Evolutionary conservation across 768 basidiomycete species (phyloP), one percentile per base, ranked within the genome.

Genomic region (Serendipita indica): DNA sequence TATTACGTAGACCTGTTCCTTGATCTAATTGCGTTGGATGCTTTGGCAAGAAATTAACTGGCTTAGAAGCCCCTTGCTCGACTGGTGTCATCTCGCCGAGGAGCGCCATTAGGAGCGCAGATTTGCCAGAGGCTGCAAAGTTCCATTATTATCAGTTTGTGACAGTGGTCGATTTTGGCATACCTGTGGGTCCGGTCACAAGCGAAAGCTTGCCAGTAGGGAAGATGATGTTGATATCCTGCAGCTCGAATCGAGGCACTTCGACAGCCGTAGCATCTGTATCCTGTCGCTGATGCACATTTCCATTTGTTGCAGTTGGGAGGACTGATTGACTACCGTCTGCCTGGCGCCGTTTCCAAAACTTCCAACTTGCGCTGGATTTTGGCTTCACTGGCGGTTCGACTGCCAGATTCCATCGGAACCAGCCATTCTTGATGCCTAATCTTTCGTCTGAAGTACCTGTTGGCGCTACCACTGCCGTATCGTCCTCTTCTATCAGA

Each of bases 121-220:
- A 62, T 30, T 62, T 58, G 7, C 18, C 34, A 33, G 28, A 3
- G 57, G 32, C 59, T 27, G 20, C 18, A 3, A 18, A 57, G 10
- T 25, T 3, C 18, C 13, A 22, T 14, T 28, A 18, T 49, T 13
- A 27, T 27, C 20, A 58, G 20, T 39, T 32, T 58, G 25, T 20
- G 27, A 49, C 57, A 2, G 2, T 27, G 22, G 1, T 71, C 70
- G 0, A 68, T 66, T 64, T 73, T 72, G 6, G 71, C 72, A 7
- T 63, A 62, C 12, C 71, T 5, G 70, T 72, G 0, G 71, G 67
- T 2, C 64, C 64, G 12, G 69, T 68, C 25, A 75, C 66, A 27
- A 75, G 63, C 0, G 73, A 69, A 1, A 75, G 63, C 52, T 67
- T 63, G 7, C 69, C 70, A 3, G 65, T 58, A 0, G 72, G 71